phyloP scores from a whole-genome alignment of 805 yeast species.

The Kuraishia floccosa region DNA sequence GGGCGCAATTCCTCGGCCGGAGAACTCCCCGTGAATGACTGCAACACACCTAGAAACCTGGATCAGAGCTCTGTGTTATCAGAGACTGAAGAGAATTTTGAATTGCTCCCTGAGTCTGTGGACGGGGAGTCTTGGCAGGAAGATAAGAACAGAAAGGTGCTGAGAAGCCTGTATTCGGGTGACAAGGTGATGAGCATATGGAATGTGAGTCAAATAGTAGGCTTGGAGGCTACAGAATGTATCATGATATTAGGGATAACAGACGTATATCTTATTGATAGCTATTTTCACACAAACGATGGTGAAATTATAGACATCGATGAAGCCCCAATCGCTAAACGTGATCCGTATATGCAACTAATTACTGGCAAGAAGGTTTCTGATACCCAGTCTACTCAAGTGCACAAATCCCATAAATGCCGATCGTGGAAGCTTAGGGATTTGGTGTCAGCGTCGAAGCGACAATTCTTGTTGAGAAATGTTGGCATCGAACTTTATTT shows the following conservation, averaged over 20 bases:
- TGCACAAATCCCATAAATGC: constrained; percentile 28
- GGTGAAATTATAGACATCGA: constrained; percentile 51
- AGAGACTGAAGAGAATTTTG: constrained; percentile 19
- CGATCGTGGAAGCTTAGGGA: constrained; percentile 50
- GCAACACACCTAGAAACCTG: no score
- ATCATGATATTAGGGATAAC: constrained; percentile 57
- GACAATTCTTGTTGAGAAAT: constrained; percentile 70
- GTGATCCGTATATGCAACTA: constrained; percentile 62
- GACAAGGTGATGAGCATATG: constrained; percentile 59
- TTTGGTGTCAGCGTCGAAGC: constrained; percentile 53
- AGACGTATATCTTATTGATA: constrained; percentile 58
- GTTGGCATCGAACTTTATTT: constrained; percentile 74
- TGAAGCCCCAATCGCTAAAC: constrained; percentile 48
- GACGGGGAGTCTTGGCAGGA: constrained; percentile 28
- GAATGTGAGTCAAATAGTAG: constrained; percentile 68
- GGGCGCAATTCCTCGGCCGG: background rate
- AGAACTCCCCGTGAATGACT: no score
- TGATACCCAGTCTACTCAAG: constrained; percentile 10
- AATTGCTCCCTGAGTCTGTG: constrained; percentile 28
- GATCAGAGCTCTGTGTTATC: no score
- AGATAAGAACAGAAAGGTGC: constrained; percentile 65
- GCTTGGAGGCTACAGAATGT: constrained; percentile 69
- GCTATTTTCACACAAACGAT: constrained; percentile 46
- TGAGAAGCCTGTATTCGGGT: constrained; percentile 55
- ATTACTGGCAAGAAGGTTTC: constrained; percentile 29